Conservation (phyloP, 441 rosid genomes). For the Breynia disticha region DNA sequence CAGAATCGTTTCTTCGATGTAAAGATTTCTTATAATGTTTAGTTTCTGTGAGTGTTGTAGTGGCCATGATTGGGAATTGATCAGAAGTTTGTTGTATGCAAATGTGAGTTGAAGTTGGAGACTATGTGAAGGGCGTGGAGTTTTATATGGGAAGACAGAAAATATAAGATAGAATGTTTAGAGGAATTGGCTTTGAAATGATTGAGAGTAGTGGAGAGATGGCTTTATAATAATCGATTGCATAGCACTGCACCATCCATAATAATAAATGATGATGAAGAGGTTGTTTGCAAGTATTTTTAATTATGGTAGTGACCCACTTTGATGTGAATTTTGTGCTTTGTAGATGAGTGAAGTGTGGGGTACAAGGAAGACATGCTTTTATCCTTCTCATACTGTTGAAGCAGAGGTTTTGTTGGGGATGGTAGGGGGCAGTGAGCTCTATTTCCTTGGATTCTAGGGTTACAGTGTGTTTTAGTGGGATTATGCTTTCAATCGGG, state of each 20-base stretch:
- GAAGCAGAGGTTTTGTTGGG: slow-evolving; percentile 24
- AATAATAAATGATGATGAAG: slow-evolving; percentile 20
- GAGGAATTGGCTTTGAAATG: slow-evolving; percentile 29
- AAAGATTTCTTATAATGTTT: slow-evolving; percentile 36
- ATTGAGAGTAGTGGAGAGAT: slow-evolving; percentile 31
- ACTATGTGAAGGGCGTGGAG: slow-evolving; percentile 11
- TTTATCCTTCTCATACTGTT: slow-evolving; percentile 24
- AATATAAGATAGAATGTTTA: slow-evolving; percentile 7
- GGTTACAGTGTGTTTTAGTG: slow-evolving; percentile 22
- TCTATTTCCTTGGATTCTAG: slow-evolving; percentile 51
- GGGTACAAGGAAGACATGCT: slow-evolving; percentile 22
- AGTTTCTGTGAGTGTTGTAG: slow-evolving; percentile 38
- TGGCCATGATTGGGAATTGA: slow-evolving; percentile 35
- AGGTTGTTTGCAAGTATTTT: slow-evolving; percentile 17
- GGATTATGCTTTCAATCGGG: slow-evolving; percentile 30
- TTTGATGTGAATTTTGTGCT: slow-evolving; percentile 26
- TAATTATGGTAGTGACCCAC: slow-evolving; percentile 18
- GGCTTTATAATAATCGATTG: slow-evolving; percentile 27
- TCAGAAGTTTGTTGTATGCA: background rate
- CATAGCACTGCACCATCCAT: slow-evolving; percentile 12
- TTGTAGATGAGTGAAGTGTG: slow-evolving; percentile 27
- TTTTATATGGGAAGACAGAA: slow-evolving; percentile 10
- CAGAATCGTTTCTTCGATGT: slow-evolving; percentile 51
- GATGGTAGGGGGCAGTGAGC: slow-evolving; percentile 29
- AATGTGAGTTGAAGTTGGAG: slow-evolving; percentile 10